Evolutionary conservation across 2,329 filamentous ascomycete genomes (phyloP).

Genomic region (Penicillium sp.): DNA sequence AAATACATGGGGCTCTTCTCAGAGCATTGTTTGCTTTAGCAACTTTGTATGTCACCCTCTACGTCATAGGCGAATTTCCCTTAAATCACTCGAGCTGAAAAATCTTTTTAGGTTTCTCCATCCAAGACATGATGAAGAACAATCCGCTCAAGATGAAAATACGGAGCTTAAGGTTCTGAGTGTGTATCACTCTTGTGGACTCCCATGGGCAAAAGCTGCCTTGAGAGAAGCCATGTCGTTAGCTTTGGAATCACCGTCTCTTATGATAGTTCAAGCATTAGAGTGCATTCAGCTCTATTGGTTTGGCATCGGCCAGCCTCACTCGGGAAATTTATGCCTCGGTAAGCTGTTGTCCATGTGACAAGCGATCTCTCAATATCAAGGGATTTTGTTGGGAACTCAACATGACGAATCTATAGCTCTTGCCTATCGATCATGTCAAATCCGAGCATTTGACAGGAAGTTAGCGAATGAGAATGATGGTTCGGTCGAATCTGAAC

Average conservation of each 20-base stretch:
- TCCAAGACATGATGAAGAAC: neutral
- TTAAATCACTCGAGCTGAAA: neutral
- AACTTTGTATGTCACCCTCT: neutral
- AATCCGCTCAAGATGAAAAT: neutral
- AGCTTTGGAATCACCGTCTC: neutral
- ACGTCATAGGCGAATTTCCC: too few relatives aligned
- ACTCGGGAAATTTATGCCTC: neutral
- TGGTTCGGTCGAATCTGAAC: neutral
- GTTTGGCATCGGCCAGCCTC: conserved; percentile 2
- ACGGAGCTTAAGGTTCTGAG: neutral
- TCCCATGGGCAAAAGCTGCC: conserved; percentile 1
- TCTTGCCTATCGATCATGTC: neutral
- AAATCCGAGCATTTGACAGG: conserved; percentile 1
- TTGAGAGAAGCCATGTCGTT: neutral
- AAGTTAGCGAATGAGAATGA: neutral
- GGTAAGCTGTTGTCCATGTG: neutral
- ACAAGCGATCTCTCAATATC: neutral
- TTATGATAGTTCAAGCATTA: neutral
- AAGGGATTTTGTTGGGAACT: neutral
- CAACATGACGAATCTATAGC: neutral
- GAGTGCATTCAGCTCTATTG: conserved; percentile 2
- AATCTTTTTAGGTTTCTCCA: neutral
- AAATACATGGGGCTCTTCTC: neutral
- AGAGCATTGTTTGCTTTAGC: neutral
- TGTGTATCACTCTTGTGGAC: neutral